A percentile compares a stretch with the other conserved stretches of the same genome.
Conservation (phyloP, 169 alveolate genomes). For the Sarcocystis neurona region DNA sequence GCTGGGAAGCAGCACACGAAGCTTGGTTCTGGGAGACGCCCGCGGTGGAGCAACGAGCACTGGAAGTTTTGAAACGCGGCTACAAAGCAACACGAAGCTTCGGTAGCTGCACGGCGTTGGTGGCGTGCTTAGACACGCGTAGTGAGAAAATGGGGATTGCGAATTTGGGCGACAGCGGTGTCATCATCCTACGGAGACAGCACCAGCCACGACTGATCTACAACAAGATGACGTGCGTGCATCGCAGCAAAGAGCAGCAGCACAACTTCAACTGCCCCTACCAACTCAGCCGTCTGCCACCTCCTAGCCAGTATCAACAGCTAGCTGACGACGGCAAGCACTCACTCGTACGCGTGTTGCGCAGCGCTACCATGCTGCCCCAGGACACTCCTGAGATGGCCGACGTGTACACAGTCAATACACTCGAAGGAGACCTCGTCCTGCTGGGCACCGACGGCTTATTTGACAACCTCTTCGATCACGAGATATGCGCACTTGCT, state of each 20-base stretch:
- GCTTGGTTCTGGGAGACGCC: constrained; percentile 19
- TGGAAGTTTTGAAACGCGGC: constrained; percentile 46
- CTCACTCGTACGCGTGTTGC: constrained; percentile 67
- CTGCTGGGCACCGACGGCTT: constrained; percentile 77
- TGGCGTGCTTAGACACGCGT: constrained; percentile 69
- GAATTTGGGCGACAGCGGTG: constrained; percentile 73
- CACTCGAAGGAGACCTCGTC: constrained; percentile 69
- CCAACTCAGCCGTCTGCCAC: constrained; percentile 78
- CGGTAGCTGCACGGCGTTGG: constrained; percentile 76
- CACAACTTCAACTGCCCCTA: constrained; percentile 84
- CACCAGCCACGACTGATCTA: background rate
- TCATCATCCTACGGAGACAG: constrained; percentile 71
- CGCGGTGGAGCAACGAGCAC: constrained; percentile 39
- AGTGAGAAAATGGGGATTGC: constrained; percentile 70
- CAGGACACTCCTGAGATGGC: constrained; percentile 74
- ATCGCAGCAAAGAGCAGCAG: constrained; percentile 76
- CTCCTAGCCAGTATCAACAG: constrained; percentile 63
- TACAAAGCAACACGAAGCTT: constrained; percentile 69
- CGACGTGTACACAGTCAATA: constrained; percentile 30
- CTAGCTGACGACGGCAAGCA: constrained; percentile 69
- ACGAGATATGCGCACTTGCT: constrained; percentile 73
- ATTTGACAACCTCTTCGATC: constrained; percentile 73
- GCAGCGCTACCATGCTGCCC: constrained; percentile 65
- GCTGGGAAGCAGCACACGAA: constrained; percentile 60
- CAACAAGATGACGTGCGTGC: constrained; percentile 48